A percentile compares a stretch with the other conserved stretches of the same genome.
phyloP scores from a whole-genome alignment of 2,329 filamentous ascomycete genomes.

The Paramyrothecium sp. region DNA sequence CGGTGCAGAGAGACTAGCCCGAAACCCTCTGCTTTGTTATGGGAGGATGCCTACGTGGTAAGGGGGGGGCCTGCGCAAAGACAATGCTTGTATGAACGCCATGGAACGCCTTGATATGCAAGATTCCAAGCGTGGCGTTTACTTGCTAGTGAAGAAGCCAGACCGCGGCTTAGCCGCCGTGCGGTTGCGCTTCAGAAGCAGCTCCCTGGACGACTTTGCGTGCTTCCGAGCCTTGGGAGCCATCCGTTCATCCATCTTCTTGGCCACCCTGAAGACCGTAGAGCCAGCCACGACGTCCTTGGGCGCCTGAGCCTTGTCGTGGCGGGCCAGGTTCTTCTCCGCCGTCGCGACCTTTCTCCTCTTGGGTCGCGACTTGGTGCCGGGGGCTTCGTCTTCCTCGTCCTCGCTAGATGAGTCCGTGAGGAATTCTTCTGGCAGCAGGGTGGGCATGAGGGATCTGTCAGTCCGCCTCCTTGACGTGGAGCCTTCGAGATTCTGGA shows the following conservation, averaged over 20 bases:
- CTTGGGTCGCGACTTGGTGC: conserved; percentile 28
- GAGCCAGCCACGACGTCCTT: conserved; percentile 49
- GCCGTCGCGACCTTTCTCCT: conserved; percentile 43
- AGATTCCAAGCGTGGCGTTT: not conserved
- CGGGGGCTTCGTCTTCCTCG: conserved; percentile 26
- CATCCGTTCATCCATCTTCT: conserved; percentile 42
- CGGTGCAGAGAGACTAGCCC: too few species aligned
- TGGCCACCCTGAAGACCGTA: conserved; percentile 52
- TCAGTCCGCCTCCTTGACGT: conserved; percentile 22
- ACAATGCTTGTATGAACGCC: not conserved
- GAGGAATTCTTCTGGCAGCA: conserved; percentile 54
- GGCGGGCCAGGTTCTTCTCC: conserved; percentile 34
- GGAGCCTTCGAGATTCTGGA: not conserved
- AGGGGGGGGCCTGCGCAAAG: too few species aligned
- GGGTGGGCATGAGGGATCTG: conserved; percentile 37
- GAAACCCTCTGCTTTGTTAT: too few species aligned
- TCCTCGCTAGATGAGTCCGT: conserved; percentile 49
- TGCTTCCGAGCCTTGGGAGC: conserved; percentile 47
- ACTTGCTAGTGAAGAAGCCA: conserved; percentile 41
- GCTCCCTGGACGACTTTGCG: conserved; percentile 39
- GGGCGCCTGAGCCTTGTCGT: conserved; percentile 33
- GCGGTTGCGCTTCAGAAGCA: conserved; percentile 45
- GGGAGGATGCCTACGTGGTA: too few species aligned
- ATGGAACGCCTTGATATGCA: not conserved
- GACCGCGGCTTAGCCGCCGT: conserved; percentile 28